These are phyloP conservation scores for Skeletonema costatum DNA, from an alignment of 108 stramenopile genomes.

Conservation along the genomic window DNA sequence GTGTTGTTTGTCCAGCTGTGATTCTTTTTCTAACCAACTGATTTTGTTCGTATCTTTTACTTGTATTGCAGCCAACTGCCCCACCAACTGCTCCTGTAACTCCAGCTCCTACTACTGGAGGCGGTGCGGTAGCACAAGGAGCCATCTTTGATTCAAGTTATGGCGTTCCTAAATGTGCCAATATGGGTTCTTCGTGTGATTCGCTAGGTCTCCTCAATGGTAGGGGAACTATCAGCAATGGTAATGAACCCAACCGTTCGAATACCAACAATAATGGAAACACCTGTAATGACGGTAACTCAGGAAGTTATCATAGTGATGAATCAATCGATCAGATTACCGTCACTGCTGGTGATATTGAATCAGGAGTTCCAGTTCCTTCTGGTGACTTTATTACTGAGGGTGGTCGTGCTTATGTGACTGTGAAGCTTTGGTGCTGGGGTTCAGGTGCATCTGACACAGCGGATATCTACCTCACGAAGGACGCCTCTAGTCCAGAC, in stretches of 20 bases:
- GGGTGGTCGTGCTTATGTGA: constrained; percentile 12
- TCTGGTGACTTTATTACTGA: background rate
- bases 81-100: background rate
- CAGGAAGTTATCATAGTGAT: constrained; percentile 11
- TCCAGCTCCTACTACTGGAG: background rate
- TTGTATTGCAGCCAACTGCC: background rate
- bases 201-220: constrained; percentile 9
- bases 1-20: too few species aligned
- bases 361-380: background rate
- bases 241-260: constrained; percentile 12
- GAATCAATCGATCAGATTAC: constrained; percentile 31
- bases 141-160: constrained; percentile 11
- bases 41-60: background rate
- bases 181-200: constrained; percentile 2
- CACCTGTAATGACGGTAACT: constrained; percentile 11
- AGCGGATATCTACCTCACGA: constrained; percentile 21
- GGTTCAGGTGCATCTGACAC: background rate
- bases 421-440: constrained; percentile 13
- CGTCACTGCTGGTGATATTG: constrained; percentile 6
- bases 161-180: constrained; percentile 17
- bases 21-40: background rate
- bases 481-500: background rate
- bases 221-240: background rate
- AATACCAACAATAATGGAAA: constrained; percentile 12
- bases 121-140: background rate